A percentile compares a stretch with the other conserved stretches of the same genome.
Evolutionary conservation across 2,329 filamentous ascomycete species (phyloP).

Genomic region (Arthrobotrys sinensis): DNA sequence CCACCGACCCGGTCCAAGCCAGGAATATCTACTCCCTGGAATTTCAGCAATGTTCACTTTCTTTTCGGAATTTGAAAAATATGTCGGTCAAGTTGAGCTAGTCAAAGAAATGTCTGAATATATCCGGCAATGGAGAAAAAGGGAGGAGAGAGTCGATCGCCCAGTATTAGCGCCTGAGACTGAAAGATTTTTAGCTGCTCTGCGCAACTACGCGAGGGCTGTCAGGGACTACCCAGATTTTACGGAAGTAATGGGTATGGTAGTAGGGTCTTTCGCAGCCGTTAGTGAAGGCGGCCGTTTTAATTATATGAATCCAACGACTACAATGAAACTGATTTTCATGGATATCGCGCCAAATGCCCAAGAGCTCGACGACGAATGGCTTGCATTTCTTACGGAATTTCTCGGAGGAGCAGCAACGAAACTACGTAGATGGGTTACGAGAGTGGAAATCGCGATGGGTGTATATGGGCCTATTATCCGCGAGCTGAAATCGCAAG

Average conservation of each 20-base stretch:
- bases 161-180: not conserved
- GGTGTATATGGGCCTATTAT: not conserved
- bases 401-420: slow-evolving; percentile 4
- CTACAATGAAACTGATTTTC: slow-evolving; percentile 39
- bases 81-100: not conserved
- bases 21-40: not conserved
- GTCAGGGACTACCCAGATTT: slow-evolving; percentile 14
- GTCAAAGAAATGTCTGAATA: not conserved
- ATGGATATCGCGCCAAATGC: not conserved
- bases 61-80: slow-evolving; percentile 11
- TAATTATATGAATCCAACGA: not conserved
- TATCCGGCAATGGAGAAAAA: not conserved
- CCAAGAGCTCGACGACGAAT: slow-evolving; percentile 36
- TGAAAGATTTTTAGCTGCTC: not conserved
- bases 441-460: not conserved
- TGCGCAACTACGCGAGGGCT: slow-evolving; percentile 5
- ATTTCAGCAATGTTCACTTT: slow-evolving; percentile 22
- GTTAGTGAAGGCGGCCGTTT: not conserved
- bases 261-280: not conserved
- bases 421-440: slow-evolving; percentile 2
- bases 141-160: not conserved
- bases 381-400: slow-evolving; percentile 1
- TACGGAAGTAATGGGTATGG: not conserved
- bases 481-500: not conserved
- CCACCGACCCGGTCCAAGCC: not conserved